Percentiles rank a stretch among this genome's conserved stretches.
These are phyloP conservation scores for Lasiosphaeriaceae sp. DNA, from an alignment of 495 filamentous ascomycete genomes.

Conservation along the genomic window DNA sequence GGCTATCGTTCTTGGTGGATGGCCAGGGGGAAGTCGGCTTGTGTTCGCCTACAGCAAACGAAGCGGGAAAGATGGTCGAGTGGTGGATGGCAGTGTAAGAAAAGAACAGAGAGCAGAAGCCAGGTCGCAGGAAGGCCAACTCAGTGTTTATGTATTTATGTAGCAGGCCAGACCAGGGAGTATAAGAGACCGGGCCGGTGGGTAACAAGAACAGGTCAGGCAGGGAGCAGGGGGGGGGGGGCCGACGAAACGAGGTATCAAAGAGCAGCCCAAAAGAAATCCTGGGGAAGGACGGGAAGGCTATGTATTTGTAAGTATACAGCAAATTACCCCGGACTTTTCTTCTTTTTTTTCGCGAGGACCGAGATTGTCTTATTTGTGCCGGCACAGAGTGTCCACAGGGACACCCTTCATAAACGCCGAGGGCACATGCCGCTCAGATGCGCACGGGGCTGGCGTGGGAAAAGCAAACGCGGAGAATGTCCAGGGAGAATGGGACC, in stretches of 20 bases:
- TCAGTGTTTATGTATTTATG: neutral
- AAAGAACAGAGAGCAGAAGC: neutral
- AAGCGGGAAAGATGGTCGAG: conserved; percentile 1
- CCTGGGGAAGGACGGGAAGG: conserved; percentile 14
- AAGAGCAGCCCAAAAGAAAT: conserved; percentile 4
- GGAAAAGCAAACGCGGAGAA: conserved; percentile 1
- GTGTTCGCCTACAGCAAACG: conserved; percentile 5
- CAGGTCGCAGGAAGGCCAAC: conserved; percentile 3
- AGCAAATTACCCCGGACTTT: conserved; percentile 13
- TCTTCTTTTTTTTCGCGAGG: neutral
- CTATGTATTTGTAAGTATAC: conserved; percentile 6
- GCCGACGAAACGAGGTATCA: conserved; percentile 7
- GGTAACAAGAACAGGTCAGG: neutral
- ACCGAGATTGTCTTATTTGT: conserved; percentile 8
- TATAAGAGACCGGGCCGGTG: neutral
- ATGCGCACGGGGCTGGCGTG: neutral
- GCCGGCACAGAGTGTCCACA: neutral
- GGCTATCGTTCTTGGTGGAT: conserved; percentile 5
- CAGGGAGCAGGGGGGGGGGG: neutral
- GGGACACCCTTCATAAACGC: neutral
- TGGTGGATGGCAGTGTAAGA: neutral
- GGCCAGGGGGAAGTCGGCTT: neutral
- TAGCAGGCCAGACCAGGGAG: neutral
- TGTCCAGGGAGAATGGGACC: neutral
- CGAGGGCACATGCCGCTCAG: neutral